These are phyloP conservation scores for Cutaneotrichosporon sp. DNA, from an alignment of 1,284 basidiomycete genomes.

Conservation along the genomic window DNA sequence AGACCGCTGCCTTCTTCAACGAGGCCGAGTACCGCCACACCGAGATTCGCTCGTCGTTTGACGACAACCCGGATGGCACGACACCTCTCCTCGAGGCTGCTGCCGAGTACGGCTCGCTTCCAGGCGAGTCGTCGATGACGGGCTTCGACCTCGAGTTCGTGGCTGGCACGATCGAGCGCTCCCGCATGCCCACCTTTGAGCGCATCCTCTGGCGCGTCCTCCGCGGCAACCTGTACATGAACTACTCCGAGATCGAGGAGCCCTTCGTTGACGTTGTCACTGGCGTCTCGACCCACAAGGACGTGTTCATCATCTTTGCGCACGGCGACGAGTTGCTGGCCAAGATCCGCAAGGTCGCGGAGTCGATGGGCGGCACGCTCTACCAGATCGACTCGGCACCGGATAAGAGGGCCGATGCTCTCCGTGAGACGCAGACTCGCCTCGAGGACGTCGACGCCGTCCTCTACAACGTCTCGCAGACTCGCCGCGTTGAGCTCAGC, in stretches of 20 bases:
- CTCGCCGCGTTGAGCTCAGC: slow-evolving; percentile 78
- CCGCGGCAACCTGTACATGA: slow-evolving; percentile 99
- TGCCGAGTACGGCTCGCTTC: slow-evolving; percentile 59
- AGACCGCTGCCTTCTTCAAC: slow-evolving; percentile 96
- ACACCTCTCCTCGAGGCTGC: slow-evolving; percentile 90
- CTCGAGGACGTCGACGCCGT: slow-evolving; percentile 92
- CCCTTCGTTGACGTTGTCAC: slow-evolving; percentile 85
- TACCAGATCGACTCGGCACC: slow-evolving; percentile 95
- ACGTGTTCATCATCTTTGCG: slow-evolving; percentile 99
- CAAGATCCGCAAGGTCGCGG: slow-evolving; percentile 98
- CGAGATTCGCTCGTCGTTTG: slow-evolving; percentile 83
- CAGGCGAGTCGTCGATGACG: slow-evolving; percentile 59
- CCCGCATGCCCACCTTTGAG: slow-evolving; percentile 90
- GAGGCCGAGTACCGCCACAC: slow-evolving; percentile 77
- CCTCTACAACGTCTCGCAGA: slow-evolving; percentile 84
- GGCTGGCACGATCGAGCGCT: slow-evolving; percentile 92
- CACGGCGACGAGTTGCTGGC: slow-evolving; percentile 89
- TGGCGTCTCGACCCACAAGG: slow-evolving; percentile 83
- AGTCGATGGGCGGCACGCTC: slow-evolving; percentile 95
- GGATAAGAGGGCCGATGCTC: slow-evolving; percentile 84
- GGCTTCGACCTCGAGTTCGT: slow-evolving; percentile 88
- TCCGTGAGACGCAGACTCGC: slow-evolving; percentile 82
- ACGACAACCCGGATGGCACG: slow-evolving; percentile 63
- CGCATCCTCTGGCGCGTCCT: slow-evolving; percentile 97
- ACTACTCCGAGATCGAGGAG: slow-evolving; percentile 91